These are phyloP conservation scores for Viridothelium virens DNA, from an alignment of 495 filamentous ascomycete genomes.

Conservation along the genomic window DNA sequence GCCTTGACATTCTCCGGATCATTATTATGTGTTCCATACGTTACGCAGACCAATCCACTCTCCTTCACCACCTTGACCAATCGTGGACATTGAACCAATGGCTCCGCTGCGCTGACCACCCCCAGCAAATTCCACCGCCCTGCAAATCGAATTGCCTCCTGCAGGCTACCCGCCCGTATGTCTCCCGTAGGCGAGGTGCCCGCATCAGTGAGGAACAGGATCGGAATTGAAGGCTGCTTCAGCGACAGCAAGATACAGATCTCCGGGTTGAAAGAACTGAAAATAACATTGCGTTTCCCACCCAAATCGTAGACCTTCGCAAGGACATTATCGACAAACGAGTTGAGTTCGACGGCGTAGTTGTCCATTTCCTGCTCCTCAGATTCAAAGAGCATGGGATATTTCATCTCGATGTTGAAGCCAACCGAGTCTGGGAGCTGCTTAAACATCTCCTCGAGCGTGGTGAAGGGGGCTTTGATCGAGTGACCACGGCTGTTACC, in stretches of 20 bases:
- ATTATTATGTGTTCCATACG: conserved; percentile 85
- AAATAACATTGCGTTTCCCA: conserved; percentile 75
- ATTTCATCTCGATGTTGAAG: conserved; percentile 99
- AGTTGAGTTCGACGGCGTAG: conserved; percentile 93
- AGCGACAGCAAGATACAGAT: conserved; percentile 88
- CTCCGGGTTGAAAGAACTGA: conserved; percentile 94
- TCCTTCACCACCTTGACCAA: conserved; percentile 94
- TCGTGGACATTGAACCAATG: conserved; percentile 79
- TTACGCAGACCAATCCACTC: conserved; percentile 89
- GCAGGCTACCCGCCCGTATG: conserved; percentile 82
- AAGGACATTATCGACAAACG: conserved; percentile 90
- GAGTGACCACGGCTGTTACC: conserved; percentile 87
- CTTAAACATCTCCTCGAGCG: conserved; percentile 83
- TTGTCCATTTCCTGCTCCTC: conserved; percentile 97
- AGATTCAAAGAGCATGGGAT: conserved; percentile 91
- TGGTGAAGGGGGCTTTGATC: conserved; percentile 92
- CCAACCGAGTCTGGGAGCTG: conserved; percentile 72
- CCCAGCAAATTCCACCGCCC: conserved; percentile 90
- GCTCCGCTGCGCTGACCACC: conserved; percentile 75
- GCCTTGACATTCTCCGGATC: conserved; percentile 76
- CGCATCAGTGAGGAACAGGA: conserved; percentile 89
- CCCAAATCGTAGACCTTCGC: conserved; percentile 73
- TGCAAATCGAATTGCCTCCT: conserved; percentile 92
- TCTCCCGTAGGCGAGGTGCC: conserved; percentile 71
- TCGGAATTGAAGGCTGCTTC: conserved; percentile 92